A percentile compares a stretch with the other conserved stretches of the same genome.
phyloP scores from a whole-genome alignment of 1,139 yeast species.

The Yamadazyma spencermartinsiae region DNA sequence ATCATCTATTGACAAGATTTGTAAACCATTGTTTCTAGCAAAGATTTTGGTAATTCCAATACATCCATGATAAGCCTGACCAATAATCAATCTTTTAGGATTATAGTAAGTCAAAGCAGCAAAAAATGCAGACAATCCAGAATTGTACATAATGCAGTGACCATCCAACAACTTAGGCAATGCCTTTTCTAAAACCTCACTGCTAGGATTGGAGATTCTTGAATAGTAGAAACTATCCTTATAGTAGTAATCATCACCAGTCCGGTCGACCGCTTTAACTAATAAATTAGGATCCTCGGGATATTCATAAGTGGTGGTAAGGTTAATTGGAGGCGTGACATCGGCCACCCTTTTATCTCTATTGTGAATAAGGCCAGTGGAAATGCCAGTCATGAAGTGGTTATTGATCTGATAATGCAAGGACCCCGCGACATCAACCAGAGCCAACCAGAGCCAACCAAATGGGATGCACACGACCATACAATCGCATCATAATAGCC shows the following conservation, averaged over 20 bases:
- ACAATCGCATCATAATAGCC: too few species aligned
- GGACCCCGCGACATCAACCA: too few species aligned
- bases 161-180: constrained; percentile 58
- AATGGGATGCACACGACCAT: too few species aligned
- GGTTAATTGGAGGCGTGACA: constrained; percentile 79
- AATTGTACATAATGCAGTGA: constrained; percentile 64
- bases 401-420: too few species aligned
- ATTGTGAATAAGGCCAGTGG: constrained; percentile 50
- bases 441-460: too few species aligned
- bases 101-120: constrained; percentile 71
- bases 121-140: constrained; percentile 80
- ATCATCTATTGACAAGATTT: constrained; percentile 41
- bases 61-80: constrained; percentile 84
- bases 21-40: constrained; percentile 57
- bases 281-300: constrained; percentile 54
- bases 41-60: constrained; percentile 67
- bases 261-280: constrained; percentile 40
- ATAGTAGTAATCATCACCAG: constrained; percentile 15
- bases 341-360: constrained; percentile 45
- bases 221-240: constrained; percentile 53
- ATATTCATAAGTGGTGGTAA: constrained; percentile 77
- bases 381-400: constrained; percentile 14
- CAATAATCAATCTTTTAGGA: constrained; percentile 76
- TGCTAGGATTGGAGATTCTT: constrained; percentile 70
- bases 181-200: constrained; percentile 64